Evolutionary conservation across 2,329 filamentous ascomycete species (phyloP), one percentile per base, ranked within the genome.

Genomic region (Phyllosticta citriasiana): DNA sequence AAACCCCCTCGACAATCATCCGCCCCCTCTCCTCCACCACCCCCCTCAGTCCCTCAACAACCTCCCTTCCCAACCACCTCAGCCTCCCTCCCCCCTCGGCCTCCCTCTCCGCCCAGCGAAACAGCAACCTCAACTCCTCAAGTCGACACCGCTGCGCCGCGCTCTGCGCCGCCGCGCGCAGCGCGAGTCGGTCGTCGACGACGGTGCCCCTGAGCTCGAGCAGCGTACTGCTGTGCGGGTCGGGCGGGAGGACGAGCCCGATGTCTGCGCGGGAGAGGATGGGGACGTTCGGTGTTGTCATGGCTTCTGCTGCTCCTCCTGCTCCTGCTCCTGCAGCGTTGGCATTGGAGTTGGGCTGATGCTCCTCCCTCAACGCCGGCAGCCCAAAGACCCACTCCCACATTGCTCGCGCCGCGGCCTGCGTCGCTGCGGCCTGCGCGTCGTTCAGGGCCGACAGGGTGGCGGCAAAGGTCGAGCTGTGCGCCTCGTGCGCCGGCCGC

Each of bases 371-470:
- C 77, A 88, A 69, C 62, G 80, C 65, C 0, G 81, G 78, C 0
- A 91, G 79, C 1, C 79, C 74, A 70, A 96, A 90, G 1, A 96
- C 70, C 88, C 89, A 93, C 64, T 88, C 84, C 68, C 93, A 83
- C 0, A 88, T 73, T 14, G 51, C 54, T 53, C 58, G 50, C 2
- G 65, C 64, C 27, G 26, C 33, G 2, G 57, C 14, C n/a, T 3
- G 14, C 0, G 67, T 69, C 59, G 70, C 72, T 0, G 65, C 66
- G 2, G 69, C 69, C 63, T 83, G 79, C 0, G 77, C 76, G 64
- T 86, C 83, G 61, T 88, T 89, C 27, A 95, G 79, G 0, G 89
- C 88, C 2, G 86, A 82, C 14, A 96, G 79, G 0, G 90, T 90
- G 0, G 88, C 86, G 4, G 83, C 80, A 71, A 96, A 96, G n/a